These are phyloP conservation scores for Musa beccarii DNA, from an alignment of 176 grass and related monocot genomes.

Conservation along the genomic window DNA sequence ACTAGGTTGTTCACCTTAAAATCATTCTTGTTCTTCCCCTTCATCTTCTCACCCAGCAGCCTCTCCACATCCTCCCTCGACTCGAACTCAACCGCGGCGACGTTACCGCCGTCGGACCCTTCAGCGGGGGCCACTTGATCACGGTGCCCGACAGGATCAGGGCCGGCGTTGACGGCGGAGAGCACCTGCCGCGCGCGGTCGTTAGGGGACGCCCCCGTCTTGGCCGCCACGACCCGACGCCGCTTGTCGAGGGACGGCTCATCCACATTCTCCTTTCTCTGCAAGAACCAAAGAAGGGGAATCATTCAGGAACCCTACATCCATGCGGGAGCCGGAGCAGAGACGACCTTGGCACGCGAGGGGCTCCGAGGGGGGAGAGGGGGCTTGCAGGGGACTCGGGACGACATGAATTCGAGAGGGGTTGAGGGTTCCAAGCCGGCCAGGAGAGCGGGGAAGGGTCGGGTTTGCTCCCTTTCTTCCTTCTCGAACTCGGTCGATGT, in stretches of 20 bases:
- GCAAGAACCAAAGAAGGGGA: background rate
- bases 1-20: constrained; percentile 41
- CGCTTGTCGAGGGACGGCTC: constrained; percentile 10
- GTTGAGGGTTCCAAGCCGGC: background rate
- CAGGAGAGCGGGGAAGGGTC: background rate
- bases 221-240: background rate
- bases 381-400: background rate
- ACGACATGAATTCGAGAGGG: background rate
- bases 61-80: constrained; percentile 79
- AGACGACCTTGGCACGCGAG: background rate
- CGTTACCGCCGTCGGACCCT: constrained; percentile 8
- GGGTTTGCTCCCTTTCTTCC: background rate
- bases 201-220: background rate
- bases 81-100: constrained; percentile 35
- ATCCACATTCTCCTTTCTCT: constrained; percentile 15
- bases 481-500: too few species aligned
- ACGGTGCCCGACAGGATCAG: background rate
- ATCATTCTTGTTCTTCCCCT: constrained; percentile 70
- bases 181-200: background rate
- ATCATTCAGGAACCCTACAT: background rate
- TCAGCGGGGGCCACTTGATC: background rate
- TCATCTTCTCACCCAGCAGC: constrained; percentile 87
- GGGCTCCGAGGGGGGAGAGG: background rate
- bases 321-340: background rate
- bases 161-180: background rate